A percentile compares a stretch with the other conserved stretches of the same genome.
Conservation (phyloP, 2,329 filamentous ascomycete species). For the Cytospora piceicola region DNA sequence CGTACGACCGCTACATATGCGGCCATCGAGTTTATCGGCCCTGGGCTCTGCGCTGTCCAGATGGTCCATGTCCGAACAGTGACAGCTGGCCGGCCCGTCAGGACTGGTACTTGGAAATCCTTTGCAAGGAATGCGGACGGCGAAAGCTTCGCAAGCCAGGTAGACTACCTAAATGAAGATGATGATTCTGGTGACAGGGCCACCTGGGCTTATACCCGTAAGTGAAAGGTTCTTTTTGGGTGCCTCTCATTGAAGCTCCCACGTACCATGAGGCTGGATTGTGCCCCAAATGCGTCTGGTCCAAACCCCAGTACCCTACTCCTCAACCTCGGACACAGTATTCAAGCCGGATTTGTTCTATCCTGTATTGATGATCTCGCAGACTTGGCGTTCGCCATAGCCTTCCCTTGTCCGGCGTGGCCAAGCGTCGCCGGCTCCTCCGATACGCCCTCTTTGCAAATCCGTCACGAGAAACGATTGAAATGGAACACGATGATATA, state of each 20-base stretch:
- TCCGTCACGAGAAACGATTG: neutral
- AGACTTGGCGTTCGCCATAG: neutral
- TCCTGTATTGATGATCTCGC: neutral
- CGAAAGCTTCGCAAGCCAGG: neutral
- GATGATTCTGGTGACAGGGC: neutral
- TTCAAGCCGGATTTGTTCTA: neutral
- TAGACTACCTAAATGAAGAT: neutral
- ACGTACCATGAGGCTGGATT: neutral
- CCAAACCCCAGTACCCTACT: neutral
- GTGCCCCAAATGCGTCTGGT: neutral
- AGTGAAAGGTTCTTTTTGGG: neutral
- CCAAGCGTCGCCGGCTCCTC: neutral
- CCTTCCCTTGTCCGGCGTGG: neutral
- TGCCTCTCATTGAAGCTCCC: neutral
- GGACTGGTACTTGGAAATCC: slow-evolving; percentile 7
- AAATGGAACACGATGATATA: neutral
- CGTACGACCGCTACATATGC: slow-evolving; percentile 14
- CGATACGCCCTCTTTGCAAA: neutral
- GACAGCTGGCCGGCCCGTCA: slow-evolving; percentile 8
- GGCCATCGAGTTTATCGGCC: slow-evolving; percentile 9
- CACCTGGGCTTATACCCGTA: neutral
- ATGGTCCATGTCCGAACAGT: slow-evolving; percentile 9
- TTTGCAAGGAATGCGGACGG: slow-evolving; percentile 7
- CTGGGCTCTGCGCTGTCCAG: slow-evolving; percentile 2
- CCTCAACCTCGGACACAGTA: too few species aligned